phyloP scores from a whole-genome alignment of 2,329 filamentous ascomycete genomes.

The Aspergillus neotritici region DNA sequence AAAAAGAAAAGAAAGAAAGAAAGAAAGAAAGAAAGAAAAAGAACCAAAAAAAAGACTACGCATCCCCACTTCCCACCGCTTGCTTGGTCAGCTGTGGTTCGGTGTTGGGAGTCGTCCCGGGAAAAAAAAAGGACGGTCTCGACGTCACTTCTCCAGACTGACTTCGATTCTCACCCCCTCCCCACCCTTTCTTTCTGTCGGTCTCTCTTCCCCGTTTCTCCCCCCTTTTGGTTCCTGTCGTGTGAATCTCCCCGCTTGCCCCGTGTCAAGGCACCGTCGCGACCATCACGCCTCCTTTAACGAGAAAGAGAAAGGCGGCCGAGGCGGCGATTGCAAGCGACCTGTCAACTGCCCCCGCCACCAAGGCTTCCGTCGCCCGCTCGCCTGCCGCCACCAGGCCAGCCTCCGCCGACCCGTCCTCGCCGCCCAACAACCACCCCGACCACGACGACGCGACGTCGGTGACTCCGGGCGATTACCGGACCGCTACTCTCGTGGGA shows the following conservation, averaged over 20 bases:
- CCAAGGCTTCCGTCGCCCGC: constrained; percentile 20
- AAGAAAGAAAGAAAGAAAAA: too few species aligned
- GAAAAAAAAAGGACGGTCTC: constrained; percentile 21
- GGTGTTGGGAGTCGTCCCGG: constrained; percentile 22
- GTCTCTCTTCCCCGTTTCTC: too few species aligned
- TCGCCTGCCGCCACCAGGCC: constrained; percentile 21
- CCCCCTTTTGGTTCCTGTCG: too few species aligned
- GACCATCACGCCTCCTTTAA: constrained; percentile 50
- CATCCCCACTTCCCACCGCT: constrained; percentile 2
- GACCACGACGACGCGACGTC: constrained; percentile 9
- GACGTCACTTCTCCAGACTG: constrained; percentile 15
- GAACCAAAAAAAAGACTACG: neutral
- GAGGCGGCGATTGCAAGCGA: constrained; percentile 38
- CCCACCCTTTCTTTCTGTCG: constrained; percentile 3
- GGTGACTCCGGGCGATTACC: constrained; percentile 9
- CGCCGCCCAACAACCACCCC: constrained; percentile 16
- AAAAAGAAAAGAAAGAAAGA: too few species aligned
- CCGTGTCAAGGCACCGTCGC: constrained; percentile 1
- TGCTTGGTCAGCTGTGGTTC: constrained; percentile 19
- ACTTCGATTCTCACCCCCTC: constrained; percentile 19
- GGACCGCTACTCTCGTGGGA: constrained; percentile 8
- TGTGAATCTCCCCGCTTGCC: constrained; percentile 12
- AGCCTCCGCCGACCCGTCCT: constrained; percentile 15
- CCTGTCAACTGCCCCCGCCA: constrained; percentile 25
- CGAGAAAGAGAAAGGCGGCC: constrained; percentile 50